These are phyloP conservation scores for Fusarium pseudonygamai DNA, from an alignment of 2,329 filamentous ascomycete genomes.

Conservation along the genomic window DNA sequence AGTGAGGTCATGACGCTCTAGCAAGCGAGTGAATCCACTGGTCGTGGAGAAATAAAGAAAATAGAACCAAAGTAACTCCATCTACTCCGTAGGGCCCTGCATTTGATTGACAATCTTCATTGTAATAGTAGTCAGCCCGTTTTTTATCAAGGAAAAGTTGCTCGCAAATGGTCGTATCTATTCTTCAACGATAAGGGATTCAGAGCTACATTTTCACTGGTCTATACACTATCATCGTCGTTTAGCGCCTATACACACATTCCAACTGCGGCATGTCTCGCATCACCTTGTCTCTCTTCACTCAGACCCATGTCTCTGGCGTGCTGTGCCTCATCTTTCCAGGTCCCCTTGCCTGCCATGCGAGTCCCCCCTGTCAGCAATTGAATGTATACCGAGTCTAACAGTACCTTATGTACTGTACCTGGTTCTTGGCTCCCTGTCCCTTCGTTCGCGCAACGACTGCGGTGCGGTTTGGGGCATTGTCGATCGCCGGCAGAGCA, in stretches of 20 bases:
- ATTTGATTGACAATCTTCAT: background rate
- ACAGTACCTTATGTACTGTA: conserved; percentile 6
- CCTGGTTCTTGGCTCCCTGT: conserved; percentile 23
- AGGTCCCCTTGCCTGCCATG: conserved; percentile 35
- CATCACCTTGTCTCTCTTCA: conserved; percentile 33
- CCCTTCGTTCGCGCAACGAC: conserved; percentile 20
- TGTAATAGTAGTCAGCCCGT: background rate
- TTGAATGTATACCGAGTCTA: conserved; percentile 17
- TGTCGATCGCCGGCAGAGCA: conserved; percentile 27
- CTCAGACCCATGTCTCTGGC: conserved; percentile 37
- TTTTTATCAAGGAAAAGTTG: conserved; percentile 1
- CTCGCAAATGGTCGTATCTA: background rate
- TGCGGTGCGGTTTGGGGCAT: conserved; percentile 6
- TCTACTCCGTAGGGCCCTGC: background rate
- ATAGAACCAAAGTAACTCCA: conserved; percentile 26
- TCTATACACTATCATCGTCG: background rate
- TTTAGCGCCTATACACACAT: conserved; percentile 1
- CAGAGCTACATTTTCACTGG: background rate
- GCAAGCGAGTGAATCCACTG: conserved; percentile 15
- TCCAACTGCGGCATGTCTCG: conserved; percentile 36
- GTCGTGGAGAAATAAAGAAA: conserved; percentile 17
- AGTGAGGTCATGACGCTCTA: conserved; percentile 35
- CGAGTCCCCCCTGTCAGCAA: conserved; percentile 15
- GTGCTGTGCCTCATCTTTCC: conserved; percentile 32
- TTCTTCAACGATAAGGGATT: background rate